Conservation (phyloP, 2,329 filamentous ascomycete genomes). For the Apiospora kogelbergensis region DNA sequence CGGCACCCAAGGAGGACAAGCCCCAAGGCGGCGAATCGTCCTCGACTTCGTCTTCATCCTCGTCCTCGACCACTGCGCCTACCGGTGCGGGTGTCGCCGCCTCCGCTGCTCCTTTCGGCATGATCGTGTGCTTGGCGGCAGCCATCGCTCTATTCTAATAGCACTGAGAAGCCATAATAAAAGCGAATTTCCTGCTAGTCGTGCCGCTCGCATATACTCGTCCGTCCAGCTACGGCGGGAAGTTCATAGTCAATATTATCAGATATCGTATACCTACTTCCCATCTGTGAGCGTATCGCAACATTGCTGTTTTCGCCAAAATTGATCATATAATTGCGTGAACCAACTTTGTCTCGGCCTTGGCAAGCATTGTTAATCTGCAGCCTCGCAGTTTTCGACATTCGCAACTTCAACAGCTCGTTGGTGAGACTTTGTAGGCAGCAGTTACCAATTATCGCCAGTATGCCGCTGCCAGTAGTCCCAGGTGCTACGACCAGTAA, state of each 20-base stretch:
- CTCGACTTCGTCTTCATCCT: not conserved
- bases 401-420: not conserved
- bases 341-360: not conserved
- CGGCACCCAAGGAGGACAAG: not conserved
- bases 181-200: not conserved
- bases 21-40: not conserved
- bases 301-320: not conserved
- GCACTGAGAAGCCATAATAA: not conserved
- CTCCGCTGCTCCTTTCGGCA: constrained; percentile 8
- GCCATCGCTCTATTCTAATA: not conserved
- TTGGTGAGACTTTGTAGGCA: not conserved
- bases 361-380: not conserved
- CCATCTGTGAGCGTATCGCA: too few relatives aligned
- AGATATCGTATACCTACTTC: not conserved
- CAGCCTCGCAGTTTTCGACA: not conserved
- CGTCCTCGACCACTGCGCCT: not conserved
- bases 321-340: not conserved
- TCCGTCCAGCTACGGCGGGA: not conserved
- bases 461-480: not conserved
- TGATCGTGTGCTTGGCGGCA: constrained; percentile 5
- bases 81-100: constrained; percentile 4
- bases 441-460: not conserved
- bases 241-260: not conserved
- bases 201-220: not conserved
- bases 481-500: too few relatives aligned